phyloP scores from a whole-genome alignment of 129 eudicot genomes.

The Flaveria sonorensis region DNA sequence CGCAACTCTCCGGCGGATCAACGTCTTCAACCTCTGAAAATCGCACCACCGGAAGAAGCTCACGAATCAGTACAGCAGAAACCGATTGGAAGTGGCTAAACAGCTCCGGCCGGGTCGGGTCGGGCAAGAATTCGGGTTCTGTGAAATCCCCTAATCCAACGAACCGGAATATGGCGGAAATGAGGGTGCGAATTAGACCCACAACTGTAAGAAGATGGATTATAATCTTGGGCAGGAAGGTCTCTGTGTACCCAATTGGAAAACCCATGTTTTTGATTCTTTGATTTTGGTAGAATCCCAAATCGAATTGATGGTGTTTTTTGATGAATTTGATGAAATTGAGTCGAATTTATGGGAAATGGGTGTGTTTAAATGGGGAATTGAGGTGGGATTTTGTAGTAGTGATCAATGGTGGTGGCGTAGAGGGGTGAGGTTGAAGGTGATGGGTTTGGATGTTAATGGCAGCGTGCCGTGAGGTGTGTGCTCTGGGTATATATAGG shows the following conservation, averaged over 20 bases:
- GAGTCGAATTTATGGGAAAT: constrained; percentile 2
- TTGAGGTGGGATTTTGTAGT: neutral
- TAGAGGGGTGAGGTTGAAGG: constrained; percentile 10
- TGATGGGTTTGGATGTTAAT: constrained; percentile 8
- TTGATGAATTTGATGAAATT: neutral
- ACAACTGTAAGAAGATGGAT: constrained; percentile 54
- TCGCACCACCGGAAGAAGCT: constrained; percentile 78
- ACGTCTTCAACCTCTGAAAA: constrained; percentile 46
- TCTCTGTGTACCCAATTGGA: constrained; percentile 73
- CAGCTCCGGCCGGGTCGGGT: constrained; percentile 34
- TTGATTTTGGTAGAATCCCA: too few species aligned
- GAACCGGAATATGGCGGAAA: constrained; percentile 31
- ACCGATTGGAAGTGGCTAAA: constrained; percentile 38
- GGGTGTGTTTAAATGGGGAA: neutral
- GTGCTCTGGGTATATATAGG: constrained; percentile 4
- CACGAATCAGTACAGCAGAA: constrained; percentile 70
- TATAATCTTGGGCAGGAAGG: constrained; percentile 62
- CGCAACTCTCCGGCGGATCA: constrained; percentile 73
- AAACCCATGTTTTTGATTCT: constrained; percentile 56
- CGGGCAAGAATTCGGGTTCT: constrained; percentile 56
- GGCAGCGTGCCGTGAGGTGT: constrained; percentile 23
- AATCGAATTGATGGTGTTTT: too few species aligned
- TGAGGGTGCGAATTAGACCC: constrained; percentile 49
- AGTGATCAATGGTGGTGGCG: neutral
- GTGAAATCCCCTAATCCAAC: constrained; percentile 60